Base-by-base conservation (phyloP, 768 basidiomycete species). In the Trametes cinnabarina region DNA sequence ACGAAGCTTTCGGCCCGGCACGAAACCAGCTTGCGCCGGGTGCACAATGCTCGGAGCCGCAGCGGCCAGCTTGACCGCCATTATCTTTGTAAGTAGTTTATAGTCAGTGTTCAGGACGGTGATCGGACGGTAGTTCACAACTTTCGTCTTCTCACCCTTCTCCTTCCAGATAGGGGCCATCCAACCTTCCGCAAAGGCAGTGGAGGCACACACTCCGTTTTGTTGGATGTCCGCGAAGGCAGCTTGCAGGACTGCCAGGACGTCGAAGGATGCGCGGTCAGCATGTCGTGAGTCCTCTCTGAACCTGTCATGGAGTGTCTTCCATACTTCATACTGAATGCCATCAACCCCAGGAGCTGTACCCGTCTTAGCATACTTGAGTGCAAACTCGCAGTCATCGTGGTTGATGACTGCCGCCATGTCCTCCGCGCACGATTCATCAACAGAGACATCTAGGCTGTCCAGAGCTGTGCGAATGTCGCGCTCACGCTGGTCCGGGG, bases 151-250 rank as follows among this genome's bases (percentile, higher is more conserved):
- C 32, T 65, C 61, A 14, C 30, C 30, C 11, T 63, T 71, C 46
- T 80, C 79, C 37, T 79, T 79, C 52, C 74, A 79, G 0, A 80
- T 22, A 0, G 72, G 75, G 66, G 74, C 66, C 60, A 72, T 68
- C 63, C 65, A 67, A 0, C 76, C 77, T 7, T 66, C 40, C 0
- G 68, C 22, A 46, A 75, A 80, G 17, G 3, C 5, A 4, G 17
- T 4, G 4, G 8, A 6, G 4, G 7, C 39, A 4, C 4, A 6
- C n/a, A 40, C 39, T 15, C 39, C 39, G 39, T 14, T 4, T 19
- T 5, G 7, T 15, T 40, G 15, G n/a, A 40, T 15, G n/a, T 14
- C 12, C 5, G 5, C n/a, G 39, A 40, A 40, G 4, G n/a, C 39
- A 6, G 4, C 15, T 40, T 4, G 5, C 7, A 40, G 5, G 14